Base-by-base conservation (phyloP, 2,329 filamentous ascomycete genomes). In the Fusarium tricinctum region DNA sequence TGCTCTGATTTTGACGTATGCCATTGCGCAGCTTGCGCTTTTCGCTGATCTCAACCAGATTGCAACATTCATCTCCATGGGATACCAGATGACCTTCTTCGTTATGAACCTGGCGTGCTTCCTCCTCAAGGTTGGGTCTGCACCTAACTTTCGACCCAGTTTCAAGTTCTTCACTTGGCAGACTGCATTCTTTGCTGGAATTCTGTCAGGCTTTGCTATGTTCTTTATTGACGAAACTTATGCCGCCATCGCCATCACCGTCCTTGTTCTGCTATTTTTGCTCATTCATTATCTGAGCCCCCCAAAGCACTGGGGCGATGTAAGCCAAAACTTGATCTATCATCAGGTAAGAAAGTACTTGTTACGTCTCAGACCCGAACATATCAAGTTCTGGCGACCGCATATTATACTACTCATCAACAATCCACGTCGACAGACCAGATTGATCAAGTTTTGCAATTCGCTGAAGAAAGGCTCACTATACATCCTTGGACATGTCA, bases 341-440 rank as follows among this genome's bases (percentile, higher is more conserved):
- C 68, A 88, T 64, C 93, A 97, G 80, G 93, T 97, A 15, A 87
- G 93, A 62, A 97, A 97, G 73, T 97, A 97, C 74, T 80, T 97
- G 30, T 82, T 97, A 30, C 88, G 93, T n/a, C 82, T 97, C 30
- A 90, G 89, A 49, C 92, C 93, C 35, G 93, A 97, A 73, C 93
- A 97, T 75, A 94, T 97, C 78, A 97, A 97, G 74, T 97, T 97
- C 76, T 97, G 94, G 93, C 86, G 93, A 51, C 93, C 93, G 1
- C 93, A 97, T 69, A 94, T 97, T 43, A 86, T 97, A 47, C 84
- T 97, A 0, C 87, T 97, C 53, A 88, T 96, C 68, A 96, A 95
- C 75, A 88, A 96, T 72, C 91, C 93, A 6, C 86, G 93, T n/a
- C 86, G 86, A 8, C 92, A 96, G 75, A 93, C 92, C 53, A 90